A percentile compares a stretch with the other conserved stretches of the same genome.
phyloP scores from a whole-genome alignment of 2,329 filamentous ascomycete species.

The Capronia americana region DNA sequence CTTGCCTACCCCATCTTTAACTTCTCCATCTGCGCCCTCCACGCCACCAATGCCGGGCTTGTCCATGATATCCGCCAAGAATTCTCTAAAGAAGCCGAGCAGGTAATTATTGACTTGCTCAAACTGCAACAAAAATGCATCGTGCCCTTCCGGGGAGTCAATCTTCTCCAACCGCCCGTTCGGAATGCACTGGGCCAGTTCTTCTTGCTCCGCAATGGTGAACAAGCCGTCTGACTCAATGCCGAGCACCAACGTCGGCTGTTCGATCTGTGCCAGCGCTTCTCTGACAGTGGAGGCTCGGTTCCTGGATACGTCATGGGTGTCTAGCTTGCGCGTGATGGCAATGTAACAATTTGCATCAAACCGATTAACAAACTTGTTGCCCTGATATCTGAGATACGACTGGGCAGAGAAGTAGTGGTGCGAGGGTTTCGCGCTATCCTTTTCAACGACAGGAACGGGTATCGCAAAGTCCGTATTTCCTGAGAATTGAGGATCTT shows the following conservation, averaged over 20 bases:
- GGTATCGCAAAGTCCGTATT: slow-evolving; percentile 60
- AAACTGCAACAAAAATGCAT: slow-evolving; percentile 95
- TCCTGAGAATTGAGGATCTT: slow-evolving; percentile 75
- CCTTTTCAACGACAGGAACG: slow-evolving; percentile 41
- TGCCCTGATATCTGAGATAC: slow-evolving; percentile 93
- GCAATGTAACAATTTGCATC: slow-evolving; percentile 99
- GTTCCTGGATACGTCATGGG: slow-evolving; percentile 87
- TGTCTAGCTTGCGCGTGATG: slow-evolving; percentile 96
- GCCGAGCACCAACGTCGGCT: slow-evolving; percentile 88
- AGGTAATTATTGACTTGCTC: slow-evolving; percentile 94
- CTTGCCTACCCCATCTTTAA: slow-evolving; percentile 60
- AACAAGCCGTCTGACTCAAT: slow-evolving; percentile 97
- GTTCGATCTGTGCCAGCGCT: slow-evolving; percentile 80
- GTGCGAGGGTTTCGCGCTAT: slow-evolving; percentile 51
- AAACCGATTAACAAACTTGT: slow-evolving; percentile 96
- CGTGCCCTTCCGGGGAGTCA: slow-evolving; percentile 92
- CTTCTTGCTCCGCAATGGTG: slow-evolving; percentile 94
- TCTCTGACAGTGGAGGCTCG: slow-evolving; percentile 68
- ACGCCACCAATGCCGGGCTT: slow-evolving; percentile 54
- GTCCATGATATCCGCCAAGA: slow-evolving; percentile 86
- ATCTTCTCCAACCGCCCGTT: slow-evolving; percentile 82
- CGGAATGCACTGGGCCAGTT: slow-evolving; percentile 81
- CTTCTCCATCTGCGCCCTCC: slow-evolving; percentile 40
- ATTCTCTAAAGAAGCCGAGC: slow-evolving; percentile 79
- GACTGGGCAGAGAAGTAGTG: slow-evolving; percentile 99